Base-by-base conservation (phyloP, 768 basidiomycete species). In the Xerocomellus amylosporus region DNA sequence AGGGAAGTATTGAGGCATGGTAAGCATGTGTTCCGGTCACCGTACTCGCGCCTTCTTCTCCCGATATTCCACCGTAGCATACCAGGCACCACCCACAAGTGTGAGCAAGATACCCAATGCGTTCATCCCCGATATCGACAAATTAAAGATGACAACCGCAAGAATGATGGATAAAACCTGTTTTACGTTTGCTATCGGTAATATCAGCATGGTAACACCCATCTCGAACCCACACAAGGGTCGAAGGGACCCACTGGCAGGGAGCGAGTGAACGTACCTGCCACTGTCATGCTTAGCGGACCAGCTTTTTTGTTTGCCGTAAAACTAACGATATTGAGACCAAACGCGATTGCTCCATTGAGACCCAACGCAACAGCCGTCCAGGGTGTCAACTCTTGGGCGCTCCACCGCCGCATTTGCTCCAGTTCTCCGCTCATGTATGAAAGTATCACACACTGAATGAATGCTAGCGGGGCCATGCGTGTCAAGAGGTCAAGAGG, bases 281-380 rank as follows among this genome's bases (percentile, higher is more conserved):
- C 90, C 44, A 96, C 93, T 10, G 88, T 91, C 89, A 95, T 96
- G 44, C 87, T 88, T 58, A 96, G 67, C 13, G 93, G 86, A 2
- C 94, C 93, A 0, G 92, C 86, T 66, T 88, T 86, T 71, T 87
- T 87, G 74, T 98, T 99, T n/a, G 97, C 91, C 38, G 90, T 90
- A 66, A 99, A 97, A 68, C 88, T 91, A 53, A 97, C 90, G 3
- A 98, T 84, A 63, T 98, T 99, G 48, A 99, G 76, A 14, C 85
- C 88, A 65, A 97, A 98, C 4, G 97, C 97, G 64, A 98, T 84
- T 14, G 77, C 67, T 0, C 94, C 96, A 62, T 98, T 99, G 34
- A 88, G 63, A 5, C 83, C 58, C 42, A 98, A 71, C 7, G 85
- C 82, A 2, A 78, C 54, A 2, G 80, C 73, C 54, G 78, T 81